A percentile compares a stretch with the other conserved stretches of the same genome.
Evolutionary conservation across 2,329 filamentous ascomycete species (phyloP).

Genomic region (Microcera coccophila): DNA sequence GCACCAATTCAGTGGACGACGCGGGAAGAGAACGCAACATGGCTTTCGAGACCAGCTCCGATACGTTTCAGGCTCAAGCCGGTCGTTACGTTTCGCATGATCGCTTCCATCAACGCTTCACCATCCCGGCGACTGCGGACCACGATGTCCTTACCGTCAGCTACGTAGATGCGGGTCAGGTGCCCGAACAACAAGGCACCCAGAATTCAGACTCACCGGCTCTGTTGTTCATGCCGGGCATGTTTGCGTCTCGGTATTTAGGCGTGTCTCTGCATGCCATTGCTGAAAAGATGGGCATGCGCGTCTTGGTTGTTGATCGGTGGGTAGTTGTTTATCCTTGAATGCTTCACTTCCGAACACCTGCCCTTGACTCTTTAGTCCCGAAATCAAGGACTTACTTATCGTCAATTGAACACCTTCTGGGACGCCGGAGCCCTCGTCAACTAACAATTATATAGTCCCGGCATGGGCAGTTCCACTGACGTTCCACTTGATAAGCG

Average conservation of each 20-base stretch:
- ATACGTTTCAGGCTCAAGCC: too few relatives aligned
- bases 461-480: conserved; percentile 26
- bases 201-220: conserved; percentile 16
- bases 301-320: conserved; percentile 32
- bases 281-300: conserved; percentile 29
- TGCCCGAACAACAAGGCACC: not conserved
- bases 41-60: too few relatives aligned
- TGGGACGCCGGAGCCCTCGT: too few relatives aligned
- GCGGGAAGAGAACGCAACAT: too few relatives aligned
- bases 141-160: conserved; percentile 21
- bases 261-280: conserved; percentile 31
- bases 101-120: conserved; percentile 26
- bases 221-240: conserved; percentile 28
- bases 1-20: too few relatives aligned
- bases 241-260: conserved; percentile 27
- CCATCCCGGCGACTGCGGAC: conserved; percentile 18
- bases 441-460: conserved; percentile 7
- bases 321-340: too few relatives aligned
- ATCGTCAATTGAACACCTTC: too few relatives aligned
- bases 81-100: conserved; percentile 18
- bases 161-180: conserved; percentile 28
- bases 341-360: too few relatives aligned
- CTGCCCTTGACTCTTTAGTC: too few relatives aligned
- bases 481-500: conserved; percentile 15
- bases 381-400: too few relatives aligned